A percentile compares a stretch with the other conserved stretches of the same genome.
phyloP scores from a whole-genome alignment of 371 early-diverging fungal genomes.

The Mortierella sp. region DNA sequence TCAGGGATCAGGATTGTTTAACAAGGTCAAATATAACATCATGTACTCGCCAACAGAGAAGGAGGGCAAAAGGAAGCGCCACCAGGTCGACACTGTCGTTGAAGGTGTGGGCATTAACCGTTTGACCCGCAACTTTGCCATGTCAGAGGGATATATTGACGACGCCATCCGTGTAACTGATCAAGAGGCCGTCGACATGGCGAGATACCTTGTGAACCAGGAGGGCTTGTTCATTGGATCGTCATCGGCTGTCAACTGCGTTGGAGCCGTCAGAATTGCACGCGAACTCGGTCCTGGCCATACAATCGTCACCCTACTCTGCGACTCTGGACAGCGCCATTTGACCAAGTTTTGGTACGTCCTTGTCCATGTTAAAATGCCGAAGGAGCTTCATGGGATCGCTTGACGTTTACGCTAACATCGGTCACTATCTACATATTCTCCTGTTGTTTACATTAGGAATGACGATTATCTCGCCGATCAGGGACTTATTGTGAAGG shows the following conservation, averaged over 20 bases:
- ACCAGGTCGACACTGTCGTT: constrained; percentile 97
- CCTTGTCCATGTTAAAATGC: not conserved
- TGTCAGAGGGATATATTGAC: constrained; percentile 75
- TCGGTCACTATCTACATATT: not conserved
- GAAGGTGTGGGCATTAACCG: constrained; percentile 98
- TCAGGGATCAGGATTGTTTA: constrained; percentile 92
- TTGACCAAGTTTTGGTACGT: constrained; percentile 87
- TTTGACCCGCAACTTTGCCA: constrained; percentile 90
- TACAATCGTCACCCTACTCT: constrained; percentile 86
- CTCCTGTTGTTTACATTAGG: constrained; percentile 12
- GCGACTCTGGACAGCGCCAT: constrained; percentile 89
- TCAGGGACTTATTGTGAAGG: constrained; percentile 53
- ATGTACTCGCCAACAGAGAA: constrained; percentile 91
- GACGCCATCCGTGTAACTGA: constrained; percentile 93
- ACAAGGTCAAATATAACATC: constrained; percentile 91
- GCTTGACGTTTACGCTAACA: not conserved
- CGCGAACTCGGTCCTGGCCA: constrained; percentile 81
- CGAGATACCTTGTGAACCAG: constrained; percentile 83
- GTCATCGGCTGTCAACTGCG: constrained; percentile 94
- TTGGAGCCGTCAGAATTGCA: constrained; percentile 87
- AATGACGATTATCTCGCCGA: constrained; percentile 48
- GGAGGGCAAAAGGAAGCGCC: constrained; percentile 92
- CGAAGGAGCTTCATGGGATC: not conserved
- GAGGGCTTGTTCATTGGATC: constrained; percentile 96
- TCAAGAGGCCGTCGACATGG: constrained; percentile 93